Conservation (phyloP, 2,329 filamentous ascomycete genomes). For the Catunica adiposa region DNA sequence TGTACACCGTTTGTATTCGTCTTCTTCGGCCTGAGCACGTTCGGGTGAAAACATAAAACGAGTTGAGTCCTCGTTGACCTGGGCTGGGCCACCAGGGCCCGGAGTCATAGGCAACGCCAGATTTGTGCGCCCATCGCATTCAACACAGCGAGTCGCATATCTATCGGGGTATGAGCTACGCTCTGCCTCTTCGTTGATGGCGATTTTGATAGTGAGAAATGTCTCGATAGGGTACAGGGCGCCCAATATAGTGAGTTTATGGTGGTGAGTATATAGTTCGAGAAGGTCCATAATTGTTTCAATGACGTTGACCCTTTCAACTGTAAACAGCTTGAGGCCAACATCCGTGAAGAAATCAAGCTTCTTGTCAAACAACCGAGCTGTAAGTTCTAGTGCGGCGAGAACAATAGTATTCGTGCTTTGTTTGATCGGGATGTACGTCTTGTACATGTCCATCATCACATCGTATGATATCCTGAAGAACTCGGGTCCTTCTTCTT, state of each 20-base stretch:
- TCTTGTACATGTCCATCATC: slow-evolving; percentile 79
- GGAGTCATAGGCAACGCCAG: neutral
- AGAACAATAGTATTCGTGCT: slow-evolving; percentile 72
- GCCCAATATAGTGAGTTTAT: slow-evolving; percentile 57
- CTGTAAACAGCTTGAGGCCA: slow-evolving; percentile 30
- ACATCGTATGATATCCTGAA: slow-evolving; percentile 61
- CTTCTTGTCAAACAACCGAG: slow-evolving; percentile 45
- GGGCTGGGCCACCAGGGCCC: neutral
- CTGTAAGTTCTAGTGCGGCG: slow-evolving; percentile 64
- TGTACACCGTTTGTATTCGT: slow-evolving; percentile 50
- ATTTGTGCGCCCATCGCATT: slow-evolving; percentile 27
- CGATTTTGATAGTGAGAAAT: slow-evolving; percentile 76
- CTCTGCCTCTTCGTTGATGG: slow-evolving; percentile 67
- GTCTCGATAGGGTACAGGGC: slow-evolving; percentile 53
- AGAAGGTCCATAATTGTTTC: slow-evolving; percentile 83
- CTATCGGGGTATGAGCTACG: slow-evolving; percentile 41
- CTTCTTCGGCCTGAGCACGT: slow-evolving; percentile 54
- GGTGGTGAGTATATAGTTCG: slow-evolving; percentile 81
- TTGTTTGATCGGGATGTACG: slow-evolving; percentile 82
- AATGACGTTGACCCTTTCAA: slow-evolving; percentile 32
- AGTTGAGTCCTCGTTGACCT: slow-evolving; percentile 52
- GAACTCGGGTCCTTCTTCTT: slow-evolving; percentile 36
- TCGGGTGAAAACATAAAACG: slow-evolving; percentile 78
- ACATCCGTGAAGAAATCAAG: slow-evolving; percentile 34
- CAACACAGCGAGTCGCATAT: slow-evolving; percentile 43